These are phyloP conservation scores for Fistulifera pelliculosa DNA, from an alignment of 108 stramenopile species.

Conservation along the genomic window DNA sequence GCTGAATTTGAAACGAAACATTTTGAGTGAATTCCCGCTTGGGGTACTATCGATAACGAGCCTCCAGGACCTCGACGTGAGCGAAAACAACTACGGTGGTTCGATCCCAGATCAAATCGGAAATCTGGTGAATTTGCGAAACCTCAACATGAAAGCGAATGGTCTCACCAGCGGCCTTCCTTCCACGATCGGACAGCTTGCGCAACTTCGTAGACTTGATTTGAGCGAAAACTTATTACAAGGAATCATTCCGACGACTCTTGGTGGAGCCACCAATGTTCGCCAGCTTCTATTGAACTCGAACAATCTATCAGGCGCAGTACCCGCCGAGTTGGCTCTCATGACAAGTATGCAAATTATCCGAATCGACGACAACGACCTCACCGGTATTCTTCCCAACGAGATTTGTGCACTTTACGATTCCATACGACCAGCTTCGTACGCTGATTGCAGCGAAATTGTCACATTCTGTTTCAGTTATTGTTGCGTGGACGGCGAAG, in stretches of 20 bases:
- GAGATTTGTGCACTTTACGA: slow-evolving; percentile 4
- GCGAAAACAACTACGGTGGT: slow-evolving; percentile 5
- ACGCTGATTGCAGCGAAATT: slow-evolving; percentile 1
- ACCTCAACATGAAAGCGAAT: slow-evolving; percentile 1
- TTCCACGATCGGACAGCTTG: not conserved
- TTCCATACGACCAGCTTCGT: not conserved
- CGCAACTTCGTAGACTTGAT: not conserved
- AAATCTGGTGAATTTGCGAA: not conserved
- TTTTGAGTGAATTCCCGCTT: too few species aligned
- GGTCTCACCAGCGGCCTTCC: slow-evolving; percentile 3
- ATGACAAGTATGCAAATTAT: not conserved
- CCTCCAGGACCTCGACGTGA: slow-evolving; percentile 4
- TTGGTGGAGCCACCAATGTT: not conserved
- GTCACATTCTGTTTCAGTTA: not conserved
- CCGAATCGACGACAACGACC: slow-evolving; percentile 1
- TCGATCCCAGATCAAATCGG: slow-evolving; percentile 4
- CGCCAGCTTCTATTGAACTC: slow-evolving; percentile 11
- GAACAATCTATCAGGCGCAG: slow-evolving; percentile 22
- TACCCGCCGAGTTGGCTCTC: slow-evolving; percentile 9
- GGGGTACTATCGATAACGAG: not conserved
- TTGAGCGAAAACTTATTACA: slow-evolving; percentile 5
- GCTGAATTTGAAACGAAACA: not conserved
- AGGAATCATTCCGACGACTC: not conserved
- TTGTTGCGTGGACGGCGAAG: not conserved
- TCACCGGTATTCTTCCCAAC: not conserved